phyloP scores from a whole-genome alignment of 2,329 filamentous ascomycete genomes.

The Fusarium sp. region DNA sequence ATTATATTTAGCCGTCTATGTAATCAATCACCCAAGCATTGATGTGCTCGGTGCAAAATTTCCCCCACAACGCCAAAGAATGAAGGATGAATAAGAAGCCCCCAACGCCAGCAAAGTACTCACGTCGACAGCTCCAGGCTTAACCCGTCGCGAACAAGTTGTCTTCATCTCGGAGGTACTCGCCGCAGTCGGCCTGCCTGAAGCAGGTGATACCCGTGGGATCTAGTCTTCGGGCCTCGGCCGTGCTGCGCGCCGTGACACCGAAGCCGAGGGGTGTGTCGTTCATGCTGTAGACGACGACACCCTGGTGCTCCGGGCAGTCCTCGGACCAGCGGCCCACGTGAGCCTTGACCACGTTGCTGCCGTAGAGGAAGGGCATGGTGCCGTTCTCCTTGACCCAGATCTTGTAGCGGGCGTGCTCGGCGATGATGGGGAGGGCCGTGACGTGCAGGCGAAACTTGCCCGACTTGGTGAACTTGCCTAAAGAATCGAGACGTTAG shows the following conservation, averaged over 20 bases:
- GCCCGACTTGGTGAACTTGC: slow-evolving; percentile 96
- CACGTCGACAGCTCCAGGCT: slow-evolving; percentile 14
- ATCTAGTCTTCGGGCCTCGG: slow-evolving; percentile 85
- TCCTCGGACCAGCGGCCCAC: slow-evolving; percentile 90
- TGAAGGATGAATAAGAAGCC: slow-evolving; percentile 19
- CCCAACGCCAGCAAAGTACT: slow-evolving; percentile 42
- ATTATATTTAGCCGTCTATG: slow-evolving; percentile 38
- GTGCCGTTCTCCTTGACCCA: slow-evolving; percentile 97
- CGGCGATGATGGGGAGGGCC: slow-evolving; percentile 85
- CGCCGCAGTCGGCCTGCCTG: slow-evolving; percentile 92
- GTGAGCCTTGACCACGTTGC: slow-evolving; percentile 80
- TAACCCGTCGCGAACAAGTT: slow-evolving; percentile 70
- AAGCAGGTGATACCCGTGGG: slow-evolving; percentile 92
- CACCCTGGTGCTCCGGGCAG: slow-evolving; percentile 91
- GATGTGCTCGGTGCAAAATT: slow-evolving; percentile 28
- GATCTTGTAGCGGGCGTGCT: slow-evolving; percentile 94
- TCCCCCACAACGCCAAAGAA: slow-evolving; percentile 39
- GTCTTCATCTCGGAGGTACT: slow-evolving; percentile 89
- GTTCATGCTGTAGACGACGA: slow-evolving; percentile 91
- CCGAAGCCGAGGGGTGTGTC: slow-evolving; percentile 96
- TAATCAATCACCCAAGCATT: slow-evolving; percentile 41
- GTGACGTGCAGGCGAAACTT: slow-evolving; percentile 97
- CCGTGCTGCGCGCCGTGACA: slow-evolving; percentile 87
- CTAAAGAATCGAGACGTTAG: slow-evolving; percentile 53
- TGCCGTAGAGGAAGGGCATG: slow-evolving; percentile 97